Base-by-base conservation (phyloP, 2,329 filamentous ascomycete genomes). In the Microdochium paspali region DNA sequence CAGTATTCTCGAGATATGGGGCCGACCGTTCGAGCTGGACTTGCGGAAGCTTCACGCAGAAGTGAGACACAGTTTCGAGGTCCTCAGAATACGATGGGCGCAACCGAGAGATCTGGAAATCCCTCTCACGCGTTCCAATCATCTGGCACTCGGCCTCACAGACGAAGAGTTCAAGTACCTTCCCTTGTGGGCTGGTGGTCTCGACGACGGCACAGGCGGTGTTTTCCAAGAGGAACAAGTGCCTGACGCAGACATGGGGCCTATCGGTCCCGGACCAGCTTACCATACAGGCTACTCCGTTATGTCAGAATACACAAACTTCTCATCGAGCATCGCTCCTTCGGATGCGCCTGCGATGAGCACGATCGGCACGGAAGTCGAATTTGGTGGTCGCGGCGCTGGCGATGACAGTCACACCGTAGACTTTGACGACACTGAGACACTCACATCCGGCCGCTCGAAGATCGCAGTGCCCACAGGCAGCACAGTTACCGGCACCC, bases 161-260 rank as follows among this genome's bases (percentile, higher is more conserved):
- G 70, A 77, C 3, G 65, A 75, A 2, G 82, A 87, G 62, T 72
- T 77, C 53, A 76, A 76, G 48, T 85, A 73, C 52, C 67, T 86
- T 3, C 82, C 83, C 0, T 65, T 85, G 3, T 86, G 80, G 80
- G 81, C 80, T 0, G 81, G 76, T 3, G 82, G 74, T 1, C 61
- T 70, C 25, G 70, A 77, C 44, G 74, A 78, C 47, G 74, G 65
- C 0, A 68, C 65, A 0, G 74, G 73, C 2, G 72, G 67, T 13
- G 71, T 76, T 2, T 78, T 70, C 52, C 61, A 60, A 59, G 1
- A 65, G n/a, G 42, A 18, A 23, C 23, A 12, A 3, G n/a, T 44
- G 12, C 42, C 42, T 25, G 42, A 44, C 42, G 42, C 42, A 13
- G 24, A 25, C 21, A 44, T 44, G 42, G 42, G 42, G 4, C 42